Evolutionary conservation across 371 early-diverging fungal species (phyloP), one percentile per base, ranked within the genome.

Genomic region (Mucor sp.): DNA sequence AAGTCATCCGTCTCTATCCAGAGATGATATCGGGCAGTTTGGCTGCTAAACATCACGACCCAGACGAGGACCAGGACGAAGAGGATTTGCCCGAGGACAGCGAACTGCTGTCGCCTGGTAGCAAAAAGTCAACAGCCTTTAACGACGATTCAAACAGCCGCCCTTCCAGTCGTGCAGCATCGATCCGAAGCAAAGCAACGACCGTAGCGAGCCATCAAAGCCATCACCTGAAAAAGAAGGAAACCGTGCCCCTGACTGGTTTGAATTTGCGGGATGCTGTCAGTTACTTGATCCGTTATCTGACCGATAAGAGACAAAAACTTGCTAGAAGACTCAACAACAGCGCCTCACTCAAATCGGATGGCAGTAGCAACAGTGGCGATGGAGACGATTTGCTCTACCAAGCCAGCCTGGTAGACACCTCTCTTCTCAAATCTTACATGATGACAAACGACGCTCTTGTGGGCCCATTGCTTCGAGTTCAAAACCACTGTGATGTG

Each of bases 401-500:
- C 4, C 80, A 94, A 66, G 85, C 91, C 1, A 82, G 89, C 55
- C 71, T 95, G n/a, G 94, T 97, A 2, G 98, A 98, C 66, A 97
- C 97, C 0, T 89, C 95, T 0, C 74, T 98, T 48, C 78, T 98
- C 23, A 94, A 93, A 71, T 67, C 70, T 1, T 74, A 74, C 19
- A 74, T 74, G 74, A 74, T 74, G 74, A 74, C 74, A n/a, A 74
- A 70, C 28, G 74, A 74, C 62, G 74, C 74, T 21, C 63, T 74
- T 19, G 74, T 74, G 11, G 74, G 74, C 6, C 74, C 74, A 1
- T 88, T 98, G 27, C 75, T 98, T 50, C 87, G 97, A 27, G 93
- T 97, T 1, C 85, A 87, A 48, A 94, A 94, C 68, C 89, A 95
- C 68, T 96, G 96, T 70, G 91, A 96, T 69, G 85, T 96, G 5